Evolutionary conservation across 192 early-diverging fungal species (phyloP), one percentile per base, ranked within the genome.

Genomic region (Umbelopsis ramanniana): DNA sequence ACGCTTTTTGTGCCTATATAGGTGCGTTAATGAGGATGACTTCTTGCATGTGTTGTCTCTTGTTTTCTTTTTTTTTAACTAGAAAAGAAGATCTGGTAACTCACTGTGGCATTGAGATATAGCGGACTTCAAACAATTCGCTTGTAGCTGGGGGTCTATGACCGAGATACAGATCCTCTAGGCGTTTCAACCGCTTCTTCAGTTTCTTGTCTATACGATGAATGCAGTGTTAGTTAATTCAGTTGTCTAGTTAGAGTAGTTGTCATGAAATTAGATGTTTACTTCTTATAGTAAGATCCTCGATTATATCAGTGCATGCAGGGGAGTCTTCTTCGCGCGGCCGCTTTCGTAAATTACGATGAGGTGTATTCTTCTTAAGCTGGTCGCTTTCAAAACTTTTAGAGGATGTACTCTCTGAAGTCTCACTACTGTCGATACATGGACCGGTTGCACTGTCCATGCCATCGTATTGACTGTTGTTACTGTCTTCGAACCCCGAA

Each of bases 71-170:
- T n/a, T n/a, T n/a, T n/a, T n/a, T n/a, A n/a, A n/a, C 47, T 48
- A 10, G 3, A 48, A 19, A 19, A 4, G 6, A 12, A 48, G 19
- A 48, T n/a, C 29, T 29, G n/a, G 7, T 19, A 29, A 19, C 40
- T 52, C 26, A 67, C 71, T 63, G 38, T 45, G 71, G 60, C 71
- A 72, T 72, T 14, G 57, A 63, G 46, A 66, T 66, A 46, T 72
- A 72, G n/a, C 71, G 71, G 6, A 72, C 71, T 72, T 72, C 71
- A 50, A 72, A 72, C 22, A 72, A 22, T 35, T 72, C 63, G 26
- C 46, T 63, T 33, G 57, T 66, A 21, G 57, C 57, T 21, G 63
- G 63, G 0, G 71, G 47, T 52, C 63, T 43, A 21, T 60, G 57
- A 3, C 57, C 57, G 3, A 63, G 17, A 24, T 66, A 63, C 24